Evolutionary conservation across 441 rosid genomes (phyloP).

Genomic region (Euphorbia celastroides): DNA sequence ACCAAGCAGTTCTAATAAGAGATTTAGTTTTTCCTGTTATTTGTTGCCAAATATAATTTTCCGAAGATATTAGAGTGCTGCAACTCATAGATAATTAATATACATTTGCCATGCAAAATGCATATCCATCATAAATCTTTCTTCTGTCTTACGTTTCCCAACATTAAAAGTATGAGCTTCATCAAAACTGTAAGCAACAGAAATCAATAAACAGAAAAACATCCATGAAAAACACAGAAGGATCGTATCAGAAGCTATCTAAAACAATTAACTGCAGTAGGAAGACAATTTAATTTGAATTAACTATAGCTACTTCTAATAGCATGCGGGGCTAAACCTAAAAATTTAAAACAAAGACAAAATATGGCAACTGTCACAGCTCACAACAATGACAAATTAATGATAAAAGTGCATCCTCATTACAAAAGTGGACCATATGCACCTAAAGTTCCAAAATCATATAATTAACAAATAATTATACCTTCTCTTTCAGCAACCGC

Average conservation of each 20-base stretch:
- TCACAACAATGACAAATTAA: neutral
- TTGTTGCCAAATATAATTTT: neutral
- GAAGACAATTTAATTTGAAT: neutral
- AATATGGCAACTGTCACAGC: neutral
- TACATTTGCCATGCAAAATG: neutral
- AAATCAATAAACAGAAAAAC: neutral
- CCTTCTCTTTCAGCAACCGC: constrained; percentile 62
- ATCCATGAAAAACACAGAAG: neutral
- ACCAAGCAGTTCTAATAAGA: neutral
- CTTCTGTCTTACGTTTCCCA: neutral
- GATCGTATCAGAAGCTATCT: neutral
- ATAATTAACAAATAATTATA: constrained; percentile 7
- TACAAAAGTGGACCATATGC: neutral
- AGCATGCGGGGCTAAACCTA: neutral
- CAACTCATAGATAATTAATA: neutral
- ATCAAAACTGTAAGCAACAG: neutral
- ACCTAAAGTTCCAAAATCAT: neutral
- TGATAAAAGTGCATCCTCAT: neutral
- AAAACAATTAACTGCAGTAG: neutral
- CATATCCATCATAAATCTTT: neutral
- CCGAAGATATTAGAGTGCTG: neutral
- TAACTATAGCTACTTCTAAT: neutral
- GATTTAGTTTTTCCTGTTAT: neutral
- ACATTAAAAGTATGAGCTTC: neutral
- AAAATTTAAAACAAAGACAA: constrained; percentile 4